These are phyloP conservation scores for Jacaranda mimosifolia DNA, from an alignment of 257 asterid species.

Conservation along the genomic window DNA sequence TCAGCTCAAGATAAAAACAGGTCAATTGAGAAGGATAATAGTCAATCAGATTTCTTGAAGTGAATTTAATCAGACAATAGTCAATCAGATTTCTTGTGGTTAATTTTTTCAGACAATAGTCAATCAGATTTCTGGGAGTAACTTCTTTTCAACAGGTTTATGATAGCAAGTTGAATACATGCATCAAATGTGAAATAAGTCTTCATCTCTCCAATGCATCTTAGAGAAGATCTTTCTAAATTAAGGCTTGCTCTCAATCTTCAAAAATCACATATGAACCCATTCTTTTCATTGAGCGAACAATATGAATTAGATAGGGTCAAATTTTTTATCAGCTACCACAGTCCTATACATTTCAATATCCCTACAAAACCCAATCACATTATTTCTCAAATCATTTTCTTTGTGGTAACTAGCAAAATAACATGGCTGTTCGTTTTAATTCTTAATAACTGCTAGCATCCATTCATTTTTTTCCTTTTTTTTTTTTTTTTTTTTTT, in stretches of 20 bases:
- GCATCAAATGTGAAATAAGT: constrained; percentile 8
- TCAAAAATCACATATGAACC: neutral
- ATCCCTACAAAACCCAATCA: neutral
- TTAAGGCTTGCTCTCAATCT: neutral
- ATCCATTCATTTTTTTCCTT: neutral
- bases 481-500: neutral
- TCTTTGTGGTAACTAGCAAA: neutral
- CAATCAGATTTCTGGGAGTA: too few species aligned
- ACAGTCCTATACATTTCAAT: neutral
- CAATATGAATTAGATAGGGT: neutral
- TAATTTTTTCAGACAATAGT: neutral
- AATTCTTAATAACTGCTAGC: neutral
- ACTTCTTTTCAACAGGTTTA: neutral
- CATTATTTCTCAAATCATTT: neutral
- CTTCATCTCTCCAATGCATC: neutral
- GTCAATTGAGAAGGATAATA: neutral
- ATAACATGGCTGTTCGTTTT: neutral
- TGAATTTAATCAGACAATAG: neutral
- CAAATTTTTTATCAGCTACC: neutral
- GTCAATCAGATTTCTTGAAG: neutral
- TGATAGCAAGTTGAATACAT: neutral
- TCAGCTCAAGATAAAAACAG: neutral
- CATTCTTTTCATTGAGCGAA: neutral
- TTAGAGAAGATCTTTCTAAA: constrained; percentile 15
- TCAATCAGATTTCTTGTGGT: neutral